Percentiles rank a stretch among this genome's conserved stretches.
Evolutionary conservation across 345 rosid genomes (phyloP).

Genomic region (Psidium friedrichsthalianum): DNA sequence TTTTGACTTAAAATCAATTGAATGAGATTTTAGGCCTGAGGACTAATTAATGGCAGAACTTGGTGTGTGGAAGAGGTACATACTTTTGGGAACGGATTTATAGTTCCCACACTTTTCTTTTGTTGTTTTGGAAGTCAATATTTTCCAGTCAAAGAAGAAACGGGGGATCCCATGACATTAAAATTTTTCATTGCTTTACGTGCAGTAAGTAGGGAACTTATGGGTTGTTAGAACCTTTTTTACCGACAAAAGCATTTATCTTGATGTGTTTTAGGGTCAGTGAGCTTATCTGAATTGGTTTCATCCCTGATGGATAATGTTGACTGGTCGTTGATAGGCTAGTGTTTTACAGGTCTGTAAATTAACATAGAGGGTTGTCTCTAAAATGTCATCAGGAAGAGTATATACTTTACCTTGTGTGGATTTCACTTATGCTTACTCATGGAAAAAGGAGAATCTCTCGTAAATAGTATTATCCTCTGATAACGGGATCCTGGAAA

Average conservation of each 20-base stretch:
- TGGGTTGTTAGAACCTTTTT: neutral
- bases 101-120: neutral
- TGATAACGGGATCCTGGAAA: neutral
- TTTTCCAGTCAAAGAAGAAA: neutral
- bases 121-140: neutral
- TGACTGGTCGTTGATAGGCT: neutral
- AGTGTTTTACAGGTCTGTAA: neutral
- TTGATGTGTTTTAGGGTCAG: neutral
- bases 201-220: neutral
- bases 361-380: neutral
- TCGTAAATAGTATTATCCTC: neutral
- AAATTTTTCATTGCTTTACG: neutral
- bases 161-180: neutral
- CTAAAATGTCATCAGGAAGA: neutral
- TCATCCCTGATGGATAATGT: neutral
- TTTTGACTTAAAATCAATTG: neutral
- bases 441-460: neutral
- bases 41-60: neutral
- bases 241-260: neutral
- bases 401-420: neutral
- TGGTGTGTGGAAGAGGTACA: neutral
- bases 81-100: neutral
- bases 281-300: neutral
- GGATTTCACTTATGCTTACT: neutral
- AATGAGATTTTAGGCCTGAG: neutral